Evolutionary conservation across 1,284 basidiomycete genomes (phyloP), one percentile per base, ranked within the genome.

Genomic region (Amylostereum areolatum): DNA sequence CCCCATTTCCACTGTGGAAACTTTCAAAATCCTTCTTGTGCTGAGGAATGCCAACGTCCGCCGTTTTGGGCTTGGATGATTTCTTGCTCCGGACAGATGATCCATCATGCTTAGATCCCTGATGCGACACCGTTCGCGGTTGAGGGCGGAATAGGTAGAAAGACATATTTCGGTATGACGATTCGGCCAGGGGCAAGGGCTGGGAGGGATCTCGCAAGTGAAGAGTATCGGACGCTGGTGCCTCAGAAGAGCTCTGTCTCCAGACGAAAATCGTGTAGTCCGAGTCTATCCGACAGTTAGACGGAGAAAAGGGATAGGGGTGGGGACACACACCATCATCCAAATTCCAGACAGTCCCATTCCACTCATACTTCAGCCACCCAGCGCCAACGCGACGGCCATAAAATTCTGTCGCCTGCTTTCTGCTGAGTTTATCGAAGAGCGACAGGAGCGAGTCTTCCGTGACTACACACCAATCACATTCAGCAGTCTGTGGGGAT

Each of bases 1-100:
- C 95, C 10, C 97, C 96, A 59, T 94, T 94, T 67, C 89, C 88
- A 30, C 76, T 78, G 58, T 96, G 93, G 62, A 97, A 97, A 53
- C 80, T 81, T 57, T 90, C 79, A 59, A 94, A 94, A 46, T 85
- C 80, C 58, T 80, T 83, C 68, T 85, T 88, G 67, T 84, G 77
- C 55, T 79, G 75, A 1, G 80, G 83, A 0, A 76, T 68, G 2
- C 68, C 67, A 33, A 73, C 65, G 49, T 68, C 65, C 41, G 65
- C 65, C 5, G 51, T 37, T 8, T 50, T 68, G 66, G 30, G 57
- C 60, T 24, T 56, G 39, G 59, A 60, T 10, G 63, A 63, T 57
- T 73, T 74, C 39, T 66, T 67, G 53, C 72, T 72, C 46, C 63
- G 62, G 42, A 61, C 51, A 1, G 70, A 66, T 28, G 41, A 55